phyloP scores from a whole-genome alignment of 1,284 basidiomycete genomes.

The Sporisorium graminicola region DNA sequence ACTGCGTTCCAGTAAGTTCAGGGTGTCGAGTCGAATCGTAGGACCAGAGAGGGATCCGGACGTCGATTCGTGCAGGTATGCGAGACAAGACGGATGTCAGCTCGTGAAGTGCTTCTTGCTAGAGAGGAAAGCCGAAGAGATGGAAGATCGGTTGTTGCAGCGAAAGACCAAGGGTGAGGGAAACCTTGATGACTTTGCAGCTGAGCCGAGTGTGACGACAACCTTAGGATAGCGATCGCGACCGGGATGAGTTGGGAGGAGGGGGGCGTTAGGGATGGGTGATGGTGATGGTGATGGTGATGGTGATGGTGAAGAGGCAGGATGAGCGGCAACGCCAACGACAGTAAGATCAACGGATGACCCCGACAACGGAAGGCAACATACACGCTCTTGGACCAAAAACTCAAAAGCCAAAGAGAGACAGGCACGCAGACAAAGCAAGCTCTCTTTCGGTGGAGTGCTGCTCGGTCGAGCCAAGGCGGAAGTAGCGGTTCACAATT shows the following conservation, averaged over 20 bases:
- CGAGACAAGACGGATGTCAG: background rate
- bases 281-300: background rate
- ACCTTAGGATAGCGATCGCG: background rate
- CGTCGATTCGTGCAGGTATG: background rate
- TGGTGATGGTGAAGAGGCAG: constrained; percentile 7
- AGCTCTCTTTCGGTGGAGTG: background rate
- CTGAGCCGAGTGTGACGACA: background rate
- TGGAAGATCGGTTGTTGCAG: constrained; percentile 12
- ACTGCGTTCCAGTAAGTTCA: constrained; percentile 17
- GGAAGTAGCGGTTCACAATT: constrained; percentile 20
- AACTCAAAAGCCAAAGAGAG: background rate
- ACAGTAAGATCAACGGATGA: constrained; percentile 5
- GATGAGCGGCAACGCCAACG: constrained; percentile 10
- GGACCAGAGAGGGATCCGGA: constrained; percentile 34
- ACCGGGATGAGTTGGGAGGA: background rate
- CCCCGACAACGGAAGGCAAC: background rate
- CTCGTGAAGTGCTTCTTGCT: constrained; percentile 7
- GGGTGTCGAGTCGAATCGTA: constrained; percentile 1
- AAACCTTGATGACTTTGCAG: constrained; percentile 43
- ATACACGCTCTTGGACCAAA: constrained; percentile 2
- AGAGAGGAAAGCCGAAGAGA: background rate
- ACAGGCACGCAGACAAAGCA: background rate
- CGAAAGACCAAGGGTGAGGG: constrained; percentile 49
- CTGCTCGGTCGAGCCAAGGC: constrained; percentile 15
- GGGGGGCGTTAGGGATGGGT: background rate